These are phyloP conservation scores for Fusarium praegraminearum DNA, from an alignment of 2,329 filamentous ascomycete genomes.

Conservation along the genomic window DNA sequence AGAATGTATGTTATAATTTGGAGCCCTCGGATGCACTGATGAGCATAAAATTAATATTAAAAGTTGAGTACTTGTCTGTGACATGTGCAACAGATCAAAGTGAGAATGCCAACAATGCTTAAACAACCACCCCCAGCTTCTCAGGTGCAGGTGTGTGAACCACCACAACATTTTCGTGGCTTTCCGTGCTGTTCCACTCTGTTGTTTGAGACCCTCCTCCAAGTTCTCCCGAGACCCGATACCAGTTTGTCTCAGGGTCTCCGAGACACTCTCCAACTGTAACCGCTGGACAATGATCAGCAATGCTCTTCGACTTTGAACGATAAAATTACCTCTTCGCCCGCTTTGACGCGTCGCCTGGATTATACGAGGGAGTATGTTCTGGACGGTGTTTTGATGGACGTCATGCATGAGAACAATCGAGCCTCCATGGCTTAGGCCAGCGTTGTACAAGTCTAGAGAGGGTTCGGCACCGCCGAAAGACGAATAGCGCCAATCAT, in stretches of 20 bases:
- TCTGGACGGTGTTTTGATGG: conserved; percentile 20
- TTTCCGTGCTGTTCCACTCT: not conserved
- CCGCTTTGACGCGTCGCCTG: conserved; percentile 10
- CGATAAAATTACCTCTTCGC: not conserved
- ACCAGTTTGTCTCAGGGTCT: conserved; percentile 29
- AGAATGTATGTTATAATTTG: not conserved
- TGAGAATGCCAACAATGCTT: accelerated
- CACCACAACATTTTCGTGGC: not conserved
- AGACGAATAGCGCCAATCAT: conserved; percentile 22
- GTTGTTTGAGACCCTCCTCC: not conserved
- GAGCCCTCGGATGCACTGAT: not conserved
- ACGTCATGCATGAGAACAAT: conserved; percentile 30
- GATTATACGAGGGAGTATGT: conserved; percentile 19
- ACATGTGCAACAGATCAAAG: not conserved
- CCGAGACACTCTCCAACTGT: conserved; percentile 30
- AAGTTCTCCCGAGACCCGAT: not conserved
- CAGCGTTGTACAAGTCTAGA: conserved; percentile 2
- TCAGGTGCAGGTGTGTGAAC: conserved; percentile 11
- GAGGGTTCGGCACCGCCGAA: conserved; percentile 11
- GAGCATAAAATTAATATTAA: not conserved
- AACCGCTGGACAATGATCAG: not conserved
- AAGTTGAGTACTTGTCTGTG: not conserved
- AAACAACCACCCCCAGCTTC: not conserved
- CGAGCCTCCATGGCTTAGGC: conserved; percentile 11
- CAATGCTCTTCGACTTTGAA: accelerated